A percentile compares a stretch with the other conserved stretches of the same genome.
These are phyloP conservation scores for Flaveria robusta DNA, from an alignment of 129 eudicot species.

Conservation along the genomic window DNA sequence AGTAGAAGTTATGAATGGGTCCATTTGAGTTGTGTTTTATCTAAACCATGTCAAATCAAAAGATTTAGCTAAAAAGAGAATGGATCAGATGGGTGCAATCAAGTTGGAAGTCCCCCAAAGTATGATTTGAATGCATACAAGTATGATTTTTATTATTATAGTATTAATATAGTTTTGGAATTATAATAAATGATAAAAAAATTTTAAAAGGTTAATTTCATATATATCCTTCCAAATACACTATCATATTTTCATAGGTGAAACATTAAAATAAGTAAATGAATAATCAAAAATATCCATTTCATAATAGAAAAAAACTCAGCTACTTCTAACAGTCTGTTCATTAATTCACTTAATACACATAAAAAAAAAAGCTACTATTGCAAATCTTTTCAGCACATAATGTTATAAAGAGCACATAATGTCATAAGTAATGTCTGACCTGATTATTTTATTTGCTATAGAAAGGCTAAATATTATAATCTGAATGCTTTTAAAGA, in stretches of 20 bases:
- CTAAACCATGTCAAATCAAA: neutral
- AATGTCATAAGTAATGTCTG: neutral
- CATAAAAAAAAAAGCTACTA: neutral
- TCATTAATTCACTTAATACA: neutral
- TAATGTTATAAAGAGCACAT: too few species aligned
- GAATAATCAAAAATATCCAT: neutral
- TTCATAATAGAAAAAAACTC: neutral
- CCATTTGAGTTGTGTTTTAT: neutral
- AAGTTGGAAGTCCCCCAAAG: neutral
- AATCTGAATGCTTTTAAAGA: too few species aligned
- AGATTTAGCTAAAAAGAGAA: neutral
- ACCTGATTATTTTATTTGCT: neutral
- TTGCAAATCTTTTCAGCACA: neutral
- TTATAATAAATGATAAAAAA: neutral
- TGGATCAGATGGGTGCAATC: neutral
- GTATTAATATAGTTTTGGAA: neutral
- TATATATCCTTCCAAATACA: too few species aligned
- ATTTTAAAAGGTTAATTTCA: neutral
- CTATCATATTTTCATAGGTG: too few species aligned
- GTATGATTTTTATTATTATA: neutral
- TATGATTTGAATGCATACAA: neutral
- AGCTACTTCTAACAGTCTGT: neutral
- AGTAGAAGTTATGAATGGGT: neutral
- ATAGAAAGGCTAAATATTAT: too few species aligned
- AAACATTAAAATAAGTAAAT: too few species aligned